phyloP scores from a whole-genome alignment of 768 basidiomycete species.

The Pulveroboletus ravenelii region DNA sequence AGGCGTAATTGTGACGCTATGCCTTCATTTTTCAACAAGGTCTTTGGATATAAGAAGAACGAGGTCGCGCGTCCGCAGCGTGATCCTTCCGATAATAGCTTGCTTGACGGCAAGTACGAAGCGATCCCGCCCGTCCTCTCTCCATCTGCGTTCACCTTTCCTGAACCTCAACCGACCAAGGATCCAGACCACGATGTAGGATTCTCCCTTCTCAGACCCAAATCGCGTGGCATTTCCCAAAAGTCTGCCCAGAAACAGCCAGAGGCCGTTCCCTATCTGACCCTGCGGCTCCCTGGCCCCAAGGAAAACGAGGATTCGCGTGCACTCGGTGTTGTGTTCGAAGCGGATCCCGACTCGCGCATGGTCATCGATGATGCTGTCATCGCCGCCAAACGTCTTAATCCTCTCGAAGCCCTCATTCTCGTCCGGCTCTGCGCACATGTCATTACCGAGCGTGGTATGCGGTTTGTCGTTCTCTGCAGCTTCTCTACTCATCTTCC shows the following conservation, averaged over 20 bases:
- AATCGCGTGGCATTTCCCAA: slow-evolving; percentile 36
- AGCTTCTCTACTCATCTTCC: slow-evolving; percentile 1
- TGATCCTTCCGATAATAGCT: slow-evolving; percentile 37
- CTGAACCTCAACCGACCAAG: slow-evolving; percentile 22
- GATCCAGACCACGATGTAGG: slow-evolving; percentile 40
- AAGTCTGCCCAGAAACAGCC: slow-evolving; percentile 33
- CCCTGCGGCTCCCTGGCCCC: slow-evolving; percentile 54
- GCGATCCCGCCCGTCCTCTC: slow-evolving; percentile 49
- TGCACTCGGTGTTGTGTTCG: slow-evolving; percentile 54
- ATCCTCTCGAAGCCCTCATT: slow-evolving; percentile 55
- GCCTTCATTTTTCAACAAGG: slow-evolving; percentile 72
- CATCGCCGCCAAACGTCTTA: slow-evolving; percentile 56
- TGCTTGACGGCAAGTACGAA: slow-evolving; percentile 75
- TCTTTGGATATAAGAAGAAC: slow-evolving; percentile 68
- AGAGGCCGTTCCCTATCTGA: slow-evolving; percentile 48
- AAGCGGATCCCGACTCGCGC: slow-evolving; percentile 49
- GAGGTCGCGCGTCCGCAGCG: slow-evolving; percentile 33
- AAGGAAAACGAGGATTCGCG: slow-evolving; percentile 45
- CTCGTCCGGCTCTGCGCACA: slow-evolving; percentile 67
- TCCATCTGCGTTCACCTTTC: slow-evolving; percentile 27
- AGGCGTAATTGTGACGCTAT: slow-evolving; percentile 28
- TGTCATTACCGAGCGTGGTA: slow-evolving; percentile 61
- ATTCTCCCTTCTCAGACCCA: slow-evolving; percentile 49
- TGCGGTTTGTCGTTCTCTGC: slow-evolving; percentile 19
- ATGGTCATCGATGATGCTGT: slow-evolving; percentile 46